phyloP scores from a whole-genome alignment of 2,329 filamentous ascomycete genomes.

The Trichothecium sympodiale region DNA sequence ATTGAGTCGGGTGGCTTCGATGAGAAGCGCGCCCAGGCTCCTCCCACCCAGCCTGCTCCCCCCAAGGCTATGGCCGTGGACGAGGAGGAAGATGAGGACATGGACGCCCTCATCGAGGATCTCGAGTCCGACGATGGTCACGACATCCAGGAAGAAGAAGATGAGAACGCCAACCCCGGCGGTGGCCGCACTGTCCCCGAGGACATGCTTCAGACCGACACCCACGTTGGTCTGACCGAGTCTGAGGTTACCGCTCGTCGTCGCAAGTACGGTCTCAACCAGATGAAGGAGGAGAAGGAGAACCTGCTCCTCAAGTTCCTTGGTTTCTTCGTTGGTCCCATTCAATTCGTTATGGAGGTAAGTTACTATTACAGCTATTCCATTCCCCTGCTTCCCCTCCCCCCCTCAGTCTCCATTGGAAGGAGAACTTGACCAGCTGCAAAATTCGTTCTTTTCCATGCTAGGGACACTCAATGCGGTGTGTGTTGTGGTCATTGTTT shows the following conservation, averaged over 20 bases:
- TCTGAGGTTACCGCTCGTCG: constrained; percentile 52
- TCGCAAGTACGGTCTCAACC: constrained; percentile 72
- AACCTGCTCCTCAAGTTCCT: constrained; percentile 75
- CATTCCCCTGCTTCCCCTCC: background rate
- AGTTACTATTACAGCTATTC: constrained; percentile 16
- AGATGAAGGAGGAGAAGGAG: constrained; percentile 87
- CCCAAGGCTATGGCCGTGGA: constrained; percentile 39
- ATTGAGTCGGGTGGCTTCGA: constrained; percentile 55
- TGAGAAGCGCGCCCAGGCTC: constrained; percentile 42
- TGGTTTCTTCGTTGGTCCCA: constrained; percentile 75
- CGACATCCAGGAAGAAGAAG: constrained; percentile 52
- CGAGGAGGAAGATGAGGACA: constrained; percentile 66
- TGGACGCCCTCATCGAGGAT: constrained; percentile 78
- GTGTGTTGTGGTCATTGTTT: too few species aligned
- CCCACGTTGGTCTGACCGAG: constrained; percentile 59
- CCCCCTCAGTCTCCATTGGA: too few species aligned
- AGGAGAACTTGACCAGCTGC: too few species aligned
- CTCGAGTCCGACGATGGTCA: constrained; percentile 73
- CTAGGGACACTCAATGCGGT: too few species aligned
- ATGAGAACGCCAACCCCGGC: constrained; percentile 31
- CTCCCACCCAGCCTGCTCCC: constrained; percentile 17
- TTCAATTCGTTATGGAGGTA: constrained; percentile 91
- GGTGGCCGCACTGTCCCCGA: constrained; percentile 57
- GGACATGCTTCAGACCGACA: constrained; percentile 68
- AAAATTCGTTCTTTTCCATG: too few species aligned